These are phyloP conservation scores for Gentiana macrophylla DNA, from an alignment of 257 asterid species.

Conservation along the genomic window DNA sequence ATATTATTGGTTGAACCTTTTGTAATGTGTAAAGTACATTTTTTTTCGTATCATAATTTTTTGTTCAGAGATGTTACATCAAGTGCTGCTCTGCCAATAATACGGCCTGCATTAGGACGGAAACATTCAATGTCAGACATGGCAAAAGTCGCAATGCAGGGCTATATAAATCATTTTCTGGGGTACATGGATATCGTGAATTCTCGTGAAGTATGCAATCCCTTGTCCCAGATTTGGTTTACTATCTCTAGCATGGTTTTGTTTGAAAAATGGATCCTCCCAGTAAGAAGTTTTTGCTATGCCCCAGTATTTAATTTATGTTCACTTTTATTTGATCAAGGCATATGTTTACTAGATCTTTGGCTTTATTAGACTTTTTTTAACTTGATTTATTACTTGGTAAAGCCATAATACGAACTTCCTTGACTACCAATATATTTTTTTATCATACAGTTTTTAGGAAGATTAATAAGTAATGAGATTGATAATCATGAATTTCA, in stretches of 20 bases:
- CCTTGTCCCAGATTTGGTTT: slow-evolving; percentile 1
- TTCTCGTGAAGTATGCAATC: slow-evolving; percentile 62
- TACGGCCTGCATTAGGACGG: slow-evolving; percentile 90
- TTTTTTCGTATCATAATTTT: slow-evolving; percentile 61
- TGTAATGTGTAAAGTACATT: slow-evolving; percentile 32
- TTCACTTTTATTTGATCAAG: too few relatives aligned
- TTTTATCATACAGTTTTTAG: too few relatives aligned
- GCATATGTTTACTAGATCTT: too few relatives aligned
- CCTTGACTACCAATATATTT: too few relatives aligned
- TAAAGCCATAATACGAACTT: too few relatives aligned
- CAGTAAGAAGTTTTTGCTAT: too few relatives aligned
- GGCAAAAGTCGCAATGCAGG: slow-evolving; percentile 92
- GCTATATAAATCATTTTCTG: slow-evolving; percentile 87
- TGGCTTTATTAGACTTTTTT: too few relatives aligned
- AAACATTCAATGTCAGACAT: slow-evolving; percentile 83
- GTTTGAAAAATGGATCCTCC: too few relatives aligned
- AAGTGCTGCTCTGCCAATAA: slow-evolving; percentile 87
- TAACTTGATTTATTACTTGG: too few relatives aligned
- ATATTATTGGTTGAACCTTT: slow-evolving; percentile 4
- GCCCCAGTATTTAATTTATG: too few relatives aligned
- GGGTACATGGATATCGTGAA: slow-evolving; percentile 86
- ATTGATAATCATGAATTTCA: too few relatives aligned
- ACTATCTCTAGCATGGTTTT: background rate
- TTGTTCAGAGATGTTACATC: slow-evolving; percentile 99
- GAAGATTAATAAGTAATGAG: too few relatives aligned